Percentiles rank a stretch among this genome's conserved stretches.
Conservation (phyloP, 164 flowering plant species). For the Aristolochia fimbriata region DNA sequence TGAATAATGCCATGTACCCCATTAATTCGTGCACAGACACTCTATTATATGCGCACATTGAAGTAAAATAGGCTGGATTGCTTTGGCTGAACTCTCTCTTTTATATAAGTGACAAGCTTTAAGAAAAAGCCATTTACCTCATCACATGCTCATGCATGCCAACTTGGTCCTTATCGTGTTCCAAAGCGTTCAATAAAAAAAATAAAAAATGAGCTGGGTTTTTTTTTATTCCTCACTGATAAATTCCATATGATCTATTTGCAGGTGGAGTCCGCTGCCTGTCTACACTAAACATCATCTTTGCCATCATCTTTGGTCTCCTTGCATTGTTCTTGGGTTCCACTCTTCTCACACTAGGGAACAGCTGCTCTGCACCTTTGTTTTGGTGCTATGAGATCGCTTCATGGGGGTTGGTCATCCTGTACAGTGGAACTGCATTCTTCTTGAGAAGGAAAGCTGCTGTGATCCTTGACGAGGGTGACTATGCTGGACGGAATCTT, state of each 20-base stretch:
- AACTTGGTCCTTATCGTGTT: too few species aligned
- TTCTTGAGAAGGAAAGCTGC: slow-evolving; percentile 79
- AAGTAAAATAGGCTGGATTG: too few species aligned
- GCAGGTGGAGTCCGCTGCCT: slow-evolving; percentile 94
- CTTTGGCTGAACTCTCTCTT: too few species aligned
- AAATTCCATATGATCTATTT: slow-evolving; percentile 1
- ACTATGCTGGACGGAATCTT: slow-evolving; percentile 36
- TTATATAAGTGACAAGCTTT: too few species aligned
- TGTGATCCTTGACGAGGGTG: slow-evolving; percentile 57
- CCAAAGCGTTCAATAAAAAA: too few species aligned
- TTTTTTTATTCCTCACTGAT: too few species aligned
- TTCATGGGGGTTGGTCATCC: slow-evolving; percentile 67
- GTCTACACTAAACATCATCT: slow-evolving; percentile 58
- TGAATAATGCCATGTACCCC: too few species aligned
- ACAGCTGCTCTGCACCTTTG: slow-evolving; percentile 71
- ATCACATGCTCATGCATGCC: too few species aligned
- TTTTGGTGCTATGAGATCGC: slow-evolving; percentile 94
- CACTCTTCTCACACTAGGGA: slow-evolving; percentile 69
- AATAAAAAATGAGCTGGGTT: too few species aligned
- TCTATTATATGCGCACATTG: too few species aligned
- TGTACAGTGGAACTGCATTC: slow-evolving; percentile 70
- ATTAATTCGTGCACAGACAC: too few species aligned
- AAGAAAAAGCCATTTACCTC: too few species aligned
- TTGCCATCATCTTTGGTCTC: slow-evolving; percentile 69
- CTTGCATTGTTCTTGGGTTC: slow-evolving; percentile 85